Base-by-base conservation (phyloP, 2,329 filamentous ascomycete species). In the Pyrenochaeta sp. region DNA sequence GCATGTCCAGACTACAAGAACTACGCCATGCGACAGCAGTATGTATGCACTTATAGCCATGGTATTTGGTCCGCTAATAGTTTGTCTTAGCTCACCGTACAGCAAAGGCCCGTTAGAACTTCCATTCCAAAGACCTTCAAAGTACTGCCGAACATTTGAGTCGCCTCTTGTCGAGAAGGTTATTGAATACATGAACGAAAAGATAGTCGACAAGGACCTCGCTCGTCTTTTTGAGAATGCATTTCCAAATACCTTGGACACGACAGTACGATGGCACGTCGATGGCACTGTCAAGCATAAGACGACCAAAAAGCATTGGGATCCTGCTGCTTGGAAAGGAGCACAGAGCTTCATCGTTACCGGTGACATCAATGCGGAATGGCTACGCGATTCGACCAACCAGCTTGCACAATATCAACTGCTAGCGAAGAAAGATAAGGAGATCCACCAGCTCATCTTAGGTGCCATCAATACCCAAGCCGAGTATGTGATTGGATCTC, bases 381-480 rank as follows among this genome's bases (percentile, higher is more conserved):
- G 93, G 93, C 81, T 97, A 49, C 88, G 93, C 50, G 92, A 97
- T 78, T 96, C 92, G 10, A 96, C 93, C 10, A 98, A 98, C 77
- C 95, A 99, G 78, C 80, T 99, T 51, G 87, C 90, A 1, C 93
- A 95, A 52, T 99, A 99, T 73, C 94, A 97, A 74, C 81, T 86
- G 0, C 82, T 99, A 25, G 91, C 93, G 2, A 91, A 88, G 71
- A 91, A 92, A 63, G 93, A 98, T 72, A 86, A 87, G 39, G 85
- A 85, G 42, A 89, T 99, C 50, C 88, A 90, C 73, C 89, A 86
- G 61, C 82, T 99, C 52, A 92, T 99, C 27, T 82, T 96, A 1
- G 95, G 95, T 24, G 94, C 94, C 42, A 97, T 98, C 80, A 96
- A 97, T 76, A 98, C 95, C 0, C 95, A 99, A 79, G 86, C 91